Evolutionary conservation across 345 rosid genomes (phyloP).

Genomic region (Tarenaya hassleriana): DNA sequence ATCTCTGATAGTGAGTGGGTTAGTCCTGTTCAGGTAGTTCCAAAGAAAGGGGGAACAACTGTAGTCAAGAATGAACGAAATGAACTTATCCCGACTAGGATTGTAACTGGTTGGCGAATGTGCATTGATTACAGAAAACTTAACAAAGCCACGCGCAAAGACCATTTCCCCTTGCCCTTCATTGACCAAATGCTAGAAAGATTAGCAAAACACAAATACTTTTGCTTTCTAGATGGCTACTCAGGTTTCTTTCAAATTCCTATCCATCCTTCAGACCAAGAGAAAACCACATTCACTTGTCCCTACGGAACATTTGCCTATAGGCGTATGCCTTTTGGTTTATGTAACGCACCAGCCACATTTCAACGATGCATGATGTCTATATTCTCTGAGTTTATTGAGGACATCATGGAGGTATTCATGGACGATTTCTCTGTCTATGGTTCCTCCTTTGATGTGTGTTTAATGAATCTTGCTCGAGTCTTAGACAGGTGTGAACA

Average conservation of each 20-base stretch:
- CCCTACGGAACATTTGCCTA: not conserved
- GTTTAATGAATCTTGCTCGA: not conserved
- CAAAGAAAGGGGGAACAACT: not conserved
- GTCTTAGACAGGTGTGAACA: not conserved
- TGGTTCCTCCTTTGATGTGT: not conserved
- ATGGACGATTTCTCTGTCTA: not conserved
- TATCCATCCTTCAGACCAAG: not conserved
- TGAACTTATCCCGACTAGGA: not conserved
- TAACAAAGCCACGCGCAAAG: not conserved
- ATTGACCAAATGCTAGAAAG: not conserved
- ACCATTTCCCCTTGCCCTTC: not conserved
- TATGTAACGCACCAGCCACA: not conserved
- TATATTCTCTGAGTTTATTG: not conserved
- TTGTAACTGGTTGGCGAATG: not conserved
- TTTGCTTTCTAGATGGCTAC: not conserved
- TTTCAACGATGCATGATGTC: not conserved
- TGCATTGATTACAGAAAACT: not conserved
- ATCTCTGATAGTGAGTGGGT: not conserved
- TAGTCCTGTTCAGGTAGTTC: too few relatives aligned
- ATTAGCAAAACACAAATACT: not conserved
- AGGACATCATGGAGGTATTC: not conserved
- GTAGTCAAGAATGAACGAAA: not conserved
- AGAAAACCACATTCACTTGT: not conserved
- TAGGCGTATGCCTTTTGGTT: not conserved
- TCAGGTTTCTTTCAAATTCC: not conserved